A percentile compares a stretch with the other conserved stretches of the same genome.
These are phyloP conservation scores for Fusarium sambucinum DNA, from an alignment of 2,329 filamentous ascomycete genomes.

Conservation along the genomic window DNA sequence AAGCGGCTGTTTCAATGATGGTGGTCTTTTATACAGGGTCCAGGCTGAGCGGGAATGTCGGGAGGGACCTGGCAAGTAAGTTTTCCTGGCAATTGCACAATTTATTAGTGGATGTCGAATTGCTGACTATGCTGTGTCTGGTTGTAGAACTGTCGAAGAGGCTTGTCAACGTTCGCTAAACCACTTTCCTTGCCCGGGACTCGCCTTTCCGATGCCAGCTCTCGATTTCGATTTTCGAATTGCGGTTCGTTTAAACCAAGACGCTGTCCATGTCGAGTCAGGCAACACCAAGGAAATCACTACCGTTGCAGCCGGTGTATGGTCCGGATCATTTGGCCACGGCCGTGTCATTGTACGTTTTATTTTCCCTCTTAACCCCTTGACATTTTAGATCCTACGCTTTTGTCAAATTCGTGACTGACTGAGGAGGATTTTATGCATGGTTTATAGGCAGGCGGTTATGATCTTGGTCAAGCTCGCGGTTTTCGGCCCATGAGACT, in stretches of 20 bases:
- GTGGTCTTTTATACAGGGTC: slow-evolving; percentile 46
- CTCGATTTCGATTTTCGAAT: slow-evolving; percentile 65
- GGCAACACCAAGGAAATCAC: slow-evolving; percentile 63
- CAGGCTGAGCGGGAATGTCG: slow-evolving; percentile 46
- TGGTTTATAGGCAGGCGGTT: slow-evolving; percentile 55
- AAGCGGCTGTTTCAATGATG: slow-evolving; percentile 45
- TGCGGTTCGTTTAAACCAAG: slow-evolving; percentile 59
- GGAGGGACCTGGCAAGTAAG: slow-evolving; percentile 48
- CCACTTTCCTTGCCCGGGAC: slow-evolving; percentile 57
- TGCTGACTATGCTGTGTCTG: slow-evolving; percentile 39
- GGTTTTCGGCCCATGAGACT: slow-evolving; percentile 58
- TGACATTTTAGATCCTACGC: slow-evolving; percentile 10
- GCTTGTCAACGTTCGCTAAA: slow-evolving; percentile 54
- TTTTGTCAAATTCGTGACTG: slow-evolving; percentile 33
- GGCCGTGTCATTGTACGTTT: slow-evolving; percentile 61
- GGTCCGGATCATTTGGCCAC: slow-evolving; percentile 63
- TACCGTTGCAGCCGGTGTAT: slow-evolving; percentile 60
- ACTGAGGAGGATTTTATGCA: slow-evolving; percentile 37
- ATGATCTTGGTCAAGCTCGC: slow-evolving; percentile 57
- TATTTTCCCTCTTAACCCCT: background rate
- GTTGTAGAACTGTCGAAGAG: slow-evolving; percentile 53
- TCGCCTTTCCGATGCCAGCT: slow-evolving; percentile 60
- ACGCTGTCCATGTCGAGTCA: slow-evolving; percentile 58
- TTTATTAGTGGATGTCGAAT: slow-evolving; percentile 3
- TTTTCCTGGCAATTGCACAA: background rate